These are phyloP conservation scores for Saccharomycopsis fodiens DNA, from an alignment of 805 yeast species.

Conservation along the genomic window DNA sequence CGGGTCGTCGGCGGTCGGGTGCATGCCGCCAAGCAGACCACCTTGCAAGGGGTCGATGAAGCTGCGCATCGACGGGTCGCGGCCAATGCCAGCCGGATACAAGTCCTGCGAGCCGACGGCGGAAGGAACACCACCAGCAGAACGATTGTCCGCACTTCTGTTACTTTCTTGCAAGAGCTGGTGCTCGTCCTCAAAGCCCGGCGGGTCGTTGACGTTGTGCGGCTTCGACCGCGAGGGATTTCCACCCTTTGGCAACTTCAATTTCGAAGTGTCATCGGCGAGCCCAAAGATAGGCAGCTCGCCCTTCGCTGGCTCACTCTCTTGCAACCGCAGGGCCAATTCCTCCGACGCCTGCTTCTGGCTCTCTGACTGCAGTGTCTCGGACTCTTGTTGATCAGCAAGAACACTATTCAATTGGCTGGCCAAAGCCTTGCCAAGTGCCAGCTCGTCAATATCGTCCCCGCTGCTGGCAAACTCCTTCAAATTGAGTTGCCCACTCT, in stretches of 20 bases:
- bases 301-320: neutral
- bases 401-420: slow-evolving; percentile 1
- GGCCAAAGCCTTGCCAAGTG: slow-evolving; percentile 4
- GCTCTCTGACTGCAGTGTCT: too few relatives aligned
- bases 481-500: slow-evolving; percentile 1
- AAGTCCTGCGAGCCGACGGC: slow-evolving; percentile 27
- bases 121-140: too few relatives aligned
- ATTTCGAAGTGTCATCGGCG: slow-evolving; percentile 2
- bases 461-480: neutral
- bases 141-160: neutral
- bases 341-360: neutral
- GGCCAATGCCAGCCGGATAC: slow-evolving; percentile 27
- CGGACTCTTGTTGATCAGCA: too few relatives aligned
- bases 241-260: neutral
- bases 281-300: neutral
- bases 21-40: slow-evolving; percentile 28
- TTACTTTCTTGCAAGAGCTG: slow-evolving; percentile 22
- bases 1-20: slow-evolving; percentile 27
- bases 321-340: neutral
- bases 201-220: slow-evolving; percentile 32
- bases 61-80: slow-evolving; percentile 28
- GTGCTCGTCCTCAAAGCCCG: slow-evolving; percentile 30
- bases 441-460: neutral
- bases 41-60: slow-evolving; percentile 21
- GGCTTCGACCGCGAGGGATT: neutral